Base-by-base conservation (phyloP, 2,329 filamentous ascomycete species). In the Byssothecium circinans region DNA sequence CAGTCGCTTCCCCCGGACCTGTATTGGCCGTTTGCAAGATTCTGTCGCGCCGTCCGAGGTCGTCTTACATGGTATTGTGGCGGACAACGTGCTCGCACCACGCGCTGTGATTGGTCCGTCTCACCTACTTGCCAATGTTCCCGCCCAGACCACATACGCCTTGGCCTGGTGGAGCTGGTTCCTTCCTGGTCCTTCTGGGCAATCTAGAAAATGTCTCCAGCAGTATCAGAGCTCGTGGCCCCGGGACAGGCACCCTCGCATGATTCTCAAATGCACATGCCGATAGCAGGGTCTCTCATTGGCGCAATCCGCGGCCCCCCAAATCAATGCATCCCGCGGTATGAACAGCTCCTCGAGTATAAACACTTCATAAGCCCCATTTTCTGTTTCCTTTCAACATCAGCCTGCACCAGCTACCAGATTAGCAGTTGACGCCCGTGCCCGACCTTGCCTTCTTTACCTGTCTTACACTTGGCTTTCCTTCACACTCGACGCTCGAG, bases 131-230 rank as follows among this genome's bases (percentile, higher is more conserved):
- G 12, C 33, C 25, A 40, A 35, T 27, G 12, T 12, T 33, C 23
- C 43, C 43, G 43, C 43, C 43, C 36, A 45, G 43, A 18, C 29
- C 17, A 20, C 7, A 12, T 11, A 27, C n/a, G n/a, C 14, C 36
- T 27, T 35, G 43, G 29, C 19, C 18, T 23, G 23, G 34, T 22
- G 43, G 23, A 35, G 43, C 30, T 25, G 35, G 20, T 39, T 35
- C 25, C 30, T 36, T 32, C 43, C 29, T n/a, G 38, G 42, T 25
- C 18, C 33, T 7, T 17, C 23, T 4, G 14, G 36, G n/a, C 30
- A n/a, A 32, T 38, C 45, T 29, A 43, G 34, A 46, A 43, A 37
- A 47, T 43, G 39, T 19, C 25, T 39, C 45, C 32, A 20, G 39
- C n/a, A 17, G 45, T 17, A 14, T 30, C 36, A 22, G 18, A 41